Evolutionary conservation across 2,329 filamentous ascomycete genomes (phyloP), one percentile per base, ranked within the genome.

Genomic region (Eutypella sp.): DNA sequence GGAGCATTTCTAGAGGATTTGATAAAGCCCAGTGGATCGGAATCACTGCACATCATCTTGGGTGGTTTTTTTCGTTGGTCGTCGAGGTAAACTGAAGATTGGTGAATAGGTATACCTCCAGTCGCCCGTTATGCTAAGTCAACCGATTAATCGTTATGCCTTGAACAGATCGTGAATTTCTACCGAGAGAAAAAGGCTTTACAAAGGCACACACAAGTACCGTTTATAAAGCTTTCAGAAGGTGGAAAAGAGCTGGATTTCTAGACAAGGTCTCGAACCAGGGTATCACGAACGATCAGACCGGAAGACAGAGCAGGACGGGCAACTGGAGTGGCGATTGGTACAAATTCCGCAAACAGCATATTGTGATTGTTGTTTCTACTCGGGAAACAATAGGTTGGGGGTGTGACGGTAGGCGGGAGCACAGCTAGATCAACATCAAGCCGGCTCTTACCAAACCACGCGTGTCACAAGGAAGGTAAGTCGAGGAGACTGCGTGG

Each of bases 241-340:
- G 62, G 59, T 71, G 68, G 67, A 76, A 67, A 66, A 56, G 61
- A 63, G 62, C 54, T 53, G n/a, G 59, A 61, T 56, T 66, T 65
- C 67, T 76, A 78, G 64, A 71, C 65, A 60, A 64, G 49, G 65
- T 61, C 62, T 61, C 60, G 60, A 66, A 66, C 68, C 65, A 67
- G 68, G 63, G 71, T 72, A 74, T 73, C 72, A 77, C 72, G 65
- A 70, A 72, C 65, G 72, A 78, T 72, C 64, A 71, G 66, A 78
- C 77, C 76, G 77, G 77, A 72, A 63, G 75, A 79, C 78, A 69
- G 72, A 69, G 72, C 75, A 67, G 71, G 75, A 77, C 78, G 70
- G 76, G 74, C 79, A 78, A 83, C 80, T 82, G 79, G 75, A 71
- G 68, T 70, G 56, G 64, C 66, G 63, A 63, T 56, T 59, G 58